These are phyloP conservation scores for Brassica juncea DNA, from an alignment of 345 rosid genomes.

Conservation along the genomic window DNA sequence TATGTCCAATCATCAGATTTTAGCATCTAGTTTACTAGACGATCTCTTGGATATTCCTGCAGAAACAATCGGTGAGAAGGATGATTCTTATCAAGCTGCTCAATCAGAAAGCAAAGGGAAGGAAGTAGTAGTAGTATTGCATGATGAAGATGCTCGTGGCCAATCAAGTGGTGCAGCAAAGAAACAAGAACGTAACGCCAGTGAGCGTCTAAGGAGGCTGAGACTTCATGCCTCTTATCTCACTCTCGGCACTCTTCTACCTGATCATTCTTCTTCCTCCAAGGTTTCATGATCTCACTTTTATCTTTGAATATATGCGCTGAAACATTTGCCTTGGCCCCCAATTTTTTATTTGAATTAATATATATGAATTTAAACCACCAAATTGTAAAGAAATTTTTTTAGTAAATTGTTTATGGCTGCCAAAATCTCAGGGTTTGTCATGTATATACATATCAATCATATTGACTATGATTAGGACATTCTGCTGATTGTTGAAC, in stretches of 20 bases:
- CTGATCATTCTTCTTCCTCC: conserved; percentile 36
- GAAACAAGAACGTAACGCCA: conserved; percentile 41
- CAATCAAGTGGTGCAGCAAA: conserved; percentile 34
- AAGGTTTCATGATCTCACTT: conserved; percentile 23
- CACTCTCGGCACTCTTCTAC: conserved; percentile 43
- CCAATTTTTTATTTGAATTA: too few relatives aligned
- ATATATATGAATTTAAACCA: too few relatives aligned
- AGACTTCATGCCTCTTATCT: conserved; percentile 42
- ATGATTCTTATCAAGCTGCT: conserved; percentile 21
- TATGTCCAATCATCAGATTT: conserved; percentile 28
- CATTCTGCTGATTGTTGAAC: background rate
- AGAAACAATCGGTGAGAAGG: conserved; percentile 22
- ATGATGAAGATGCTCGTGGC: conserved; percentile 5
- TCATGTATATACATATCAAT: background rate
- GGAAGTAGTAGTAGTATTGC: background rate
- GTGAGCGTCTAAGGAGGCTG: conserved; percentile 40
- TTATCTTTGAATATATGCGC: background rate
- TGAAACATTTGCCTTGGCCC: too few relatives aligned
- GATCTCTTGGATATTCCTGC: conserved; percentile 36
- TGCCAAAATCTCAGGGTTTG: too few relatives aligned
- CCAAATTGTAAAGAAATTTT: too few relatives aligned
- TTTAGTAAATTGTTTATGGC: too few relatives aligned
- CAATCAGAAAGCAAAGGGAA: conserved; percentile 24
- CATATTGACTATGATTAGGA: background rate
- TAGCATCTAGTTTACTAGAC: conserved; percentile 21